Conservation (phyloP, 2,329 filamentous ascomycete genomes). For the Neofusicoccum laricinum region DNA sequence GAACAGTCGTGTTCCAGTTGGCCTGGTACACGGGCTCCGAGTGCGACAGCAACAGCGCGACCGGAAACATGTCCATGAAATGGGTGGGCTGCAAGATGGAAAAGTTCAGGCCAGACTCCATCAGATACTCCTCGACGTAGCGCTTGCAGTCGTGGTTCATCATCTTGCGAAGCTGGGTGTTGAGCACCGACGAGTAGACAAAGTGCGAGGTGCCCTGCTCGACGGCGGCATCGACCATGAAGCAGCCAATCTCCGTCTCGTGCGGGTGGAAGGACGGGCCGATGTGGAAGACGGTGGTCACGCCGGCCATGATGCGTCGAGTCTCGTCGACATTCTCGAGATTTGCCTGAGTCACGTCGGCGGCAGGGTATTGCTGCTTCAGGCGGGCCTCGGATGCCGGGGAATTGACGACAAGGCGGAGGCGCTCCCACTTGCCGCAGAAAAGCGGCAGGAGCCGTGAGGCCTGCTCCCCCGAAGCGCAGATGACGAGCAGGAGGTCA, state of each 20-base stretch:
- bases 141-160: constrained; percentile 38
- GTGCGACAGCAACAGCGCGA: constrained; percentile 22
- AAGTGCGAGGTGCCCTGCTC: constrained; percentile 31
- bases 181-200: constrained; percentile 33
- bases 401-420: constrained; percentile 35
- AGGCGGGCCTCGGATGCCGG: constrained; percentile 27
- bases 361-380: constrained; percentile 28
- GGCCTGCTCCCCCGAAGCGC: constrained; percentile 39
- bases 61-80: constrained; percentile 32
- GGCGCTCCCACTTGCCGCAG: constrained; percentile 27
- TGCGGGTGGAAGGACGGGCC: constrained; percentile 35
- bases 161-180: constrained; percentile 34
- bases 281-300: constrained; percentile 32
- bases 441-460: constrained; percentile 34
- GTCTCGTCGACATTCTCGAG: constrained; percentile 25
- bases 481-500: constrained; percentile 38
- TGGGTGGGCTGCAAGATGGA: constrained; percentile 37
- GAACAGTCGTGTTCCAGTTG: constrained; percentile 22
- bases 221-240: constrained; percentile 37
- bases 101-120: constrained; percentile 32
- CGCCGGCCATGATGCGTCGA: constrained; percentile 27
- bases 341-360: constrained; percentile 32
- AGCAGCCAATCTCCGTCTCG: constrained; percentile 32
- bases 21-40: constrained; percentile 22
- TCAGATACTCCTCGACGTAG: constrained; percentile 35